Percentiles rank a stretch among this genome's conserved stretches.
Conservation (phyloP, 148 eudicot genomes). For the Rhododendron griersonianum region DNA sequence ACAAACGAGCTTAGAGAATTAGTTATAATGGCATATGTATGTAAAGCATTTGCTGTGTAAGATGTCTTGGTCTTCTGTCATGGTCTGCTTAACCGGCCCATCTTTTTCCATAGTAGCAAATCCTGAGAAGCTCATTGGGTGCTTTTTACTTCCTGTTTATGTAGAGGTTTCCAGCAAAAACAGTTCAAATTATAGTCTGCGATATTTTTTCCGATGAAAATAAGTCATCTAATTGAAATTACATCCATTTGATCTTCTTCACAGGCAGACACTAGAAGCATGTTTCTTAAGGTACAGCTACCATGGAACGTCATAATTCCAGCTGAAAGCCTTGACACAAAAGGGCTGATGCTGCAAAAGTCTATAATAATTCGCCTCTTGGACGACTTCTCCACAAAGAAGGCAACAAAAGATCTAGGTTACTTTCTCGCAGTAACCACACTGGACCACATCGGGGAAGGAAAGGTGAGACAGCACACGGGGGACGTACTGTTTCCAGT, state of each 20-base stretch:
- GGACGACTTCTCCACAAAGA: too few relatives aligned
- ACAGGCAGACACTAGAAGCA: too few relatives aligned
- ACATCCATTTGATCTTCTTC: background rate
- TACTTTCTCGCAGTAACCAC: too few relatives aligned
- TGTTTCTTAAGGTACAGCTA: too few relatives aligned
- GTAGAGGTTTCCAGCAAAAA: background rate
- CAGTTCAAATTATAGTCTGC: background rate
- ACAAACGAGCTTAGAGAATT: background rate
- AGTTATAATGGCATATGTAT: background rate
- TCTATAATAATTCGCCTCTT: conserved; percentile 30
- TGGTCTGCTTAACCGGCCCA: background rate
- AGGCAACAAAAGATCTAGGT: too few relatives aligned
- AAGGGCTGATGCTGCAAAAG: too few relatives aligned
- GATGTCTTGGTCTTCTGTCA: background rate
- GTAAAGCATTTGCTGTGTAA: background rate
- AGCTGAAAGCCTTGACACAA: too few relatives aligned
- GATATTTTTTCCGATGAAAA: background rate
- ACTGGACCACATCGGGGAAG: too few relatives aligned
- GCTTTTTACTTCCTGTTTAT: background rate
- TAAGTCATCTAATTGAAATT: background rate
- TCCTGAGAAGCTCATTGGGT: background rate
- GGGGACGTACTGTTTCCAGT: too few relatives aligned
- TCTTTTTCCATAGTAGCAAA: background rate
- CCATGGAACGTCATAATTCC: too few relatives aligned
- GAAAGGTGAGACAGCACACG: too few relatives aligned